Conservation (phyloP, 306 rosid species). For the Medicago arabica region DNA sequence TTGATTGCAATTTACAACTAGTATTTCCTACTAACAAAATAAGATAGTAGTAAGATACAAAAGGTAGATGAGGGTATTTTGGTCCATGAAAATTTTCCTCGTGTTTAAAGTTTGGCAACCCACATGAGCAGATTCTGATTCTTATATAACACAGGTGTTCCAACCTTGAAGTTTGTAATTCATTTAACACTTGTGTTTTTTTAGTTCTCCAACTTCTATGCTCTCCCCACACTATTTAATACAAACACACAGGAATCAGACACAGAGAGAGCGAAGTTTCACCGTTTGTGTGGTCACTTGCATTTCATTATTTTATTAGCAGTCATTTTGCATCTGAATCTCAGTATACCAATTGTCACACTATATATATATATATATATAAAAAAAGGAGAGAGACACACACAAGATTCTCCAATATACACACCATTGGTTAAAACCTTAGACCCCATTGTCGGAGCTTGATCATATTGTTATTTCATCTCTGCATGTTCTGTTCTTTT, state of each 20-base stretch:
- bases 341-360: not conserved
- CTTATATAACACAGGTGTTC: not conserved
- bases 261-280: conserved; percentile 14
- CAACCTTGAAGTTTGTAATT: conserved; percentile 1
- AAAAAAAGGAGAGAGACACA: not conserved
- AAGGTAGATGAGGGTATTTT: conserved; percentile 11
- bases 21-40: too few relatives aligned
- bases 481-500: not conserved
- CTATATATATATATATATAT: not conserved
- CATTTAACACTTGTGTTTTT: not conserved
- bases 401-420: not conserved
- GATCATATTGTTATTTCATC: not conserved
- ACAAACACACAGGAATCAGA: not conserved
- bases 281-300: conserved; percentile 29
- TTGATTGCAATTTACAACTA: too few relatives aligned
- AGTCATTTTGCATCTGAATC: not conserved
- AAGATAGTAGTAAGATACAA: not conserved
- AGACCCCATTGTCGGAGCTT: not conserved
- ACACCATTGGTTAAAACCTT: not conserved
- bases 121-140: conserved; percentile 18
- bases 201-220: not conserved
- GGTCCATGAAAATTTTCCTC: not conserved
- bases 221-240: not conserved
- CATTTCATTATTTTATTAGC: not conserved
- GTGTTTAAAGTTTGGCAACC: not conserved